phyloP scores from a whole-genome alignment of 2,329 filamentous ascomycete species.

The Talaromyces sp. region DNA sequence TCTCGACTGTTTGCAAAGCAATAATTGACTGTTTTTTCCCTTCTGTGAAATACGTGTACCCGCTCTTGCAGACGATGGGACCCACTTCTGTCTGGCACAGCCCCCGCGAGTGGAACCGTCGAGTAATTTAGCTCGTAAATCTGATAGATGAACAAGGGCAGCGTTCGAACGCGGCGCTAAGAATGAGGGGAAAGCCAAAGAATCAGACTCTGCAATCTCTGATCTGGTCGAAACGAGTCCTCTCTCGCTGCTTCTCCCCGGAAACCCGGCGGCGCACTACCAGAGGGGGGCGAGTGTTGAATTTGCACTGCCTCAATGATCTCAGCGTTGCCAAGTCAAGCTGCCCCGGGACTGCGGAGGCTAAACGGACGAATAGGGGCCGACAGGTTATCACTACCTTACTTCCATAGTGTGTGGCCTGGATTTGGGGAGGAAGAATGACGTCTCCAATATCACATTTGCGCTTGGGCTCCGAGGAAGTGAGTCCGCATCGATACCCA shows the following conservation, averaged over 20 bases:
- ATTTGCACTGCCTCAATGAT: constrained; percentile 37
- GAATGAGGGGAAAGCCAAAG: background rate
- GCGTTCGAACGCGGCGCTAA: background rate
- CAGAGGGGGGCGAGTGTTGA: background rate
- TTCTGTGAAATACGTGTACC: background rate
- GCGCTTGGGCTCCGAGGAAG: too few species aligned
- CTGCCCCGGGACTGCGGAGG: constrained; percentile 4
- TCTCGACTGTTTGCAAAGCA: constrained; percentile 13
- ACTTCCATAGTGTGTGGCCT: too few species aligned
- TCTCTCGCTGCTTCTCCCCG: too few species aligned
- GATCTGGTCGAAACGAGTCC: too few species aligned
- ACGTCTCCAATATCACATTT: too few species aligned
- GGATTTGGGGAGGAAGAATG: too few species aligned
- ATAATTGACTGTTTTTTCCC: background rate
- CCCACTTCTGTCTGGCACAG: constrained; percentile 5
- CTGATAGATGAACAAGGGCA: background rate
- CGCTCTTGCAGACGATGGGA: constrained; percentile 1
- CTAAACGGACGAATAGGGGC: background rate
- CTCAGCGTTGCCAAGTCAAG: constrained; percentile 10
- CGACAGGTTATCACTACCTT: too few species aligned
- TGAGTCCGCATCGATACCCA: too few species aligned
- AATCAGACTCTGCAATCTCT: too few species aligned
- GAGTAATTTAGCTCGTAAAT: too few species aligned
- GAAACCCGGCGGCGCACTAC: background rate
- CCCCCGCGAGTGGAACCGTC: background rate